A percentile compares a stretch with the other conserved stretches of the same genome.
Evolutionary conservation across 169 alveolate species (phyloP).

Genomic region (Theileria annulata): DNA sequence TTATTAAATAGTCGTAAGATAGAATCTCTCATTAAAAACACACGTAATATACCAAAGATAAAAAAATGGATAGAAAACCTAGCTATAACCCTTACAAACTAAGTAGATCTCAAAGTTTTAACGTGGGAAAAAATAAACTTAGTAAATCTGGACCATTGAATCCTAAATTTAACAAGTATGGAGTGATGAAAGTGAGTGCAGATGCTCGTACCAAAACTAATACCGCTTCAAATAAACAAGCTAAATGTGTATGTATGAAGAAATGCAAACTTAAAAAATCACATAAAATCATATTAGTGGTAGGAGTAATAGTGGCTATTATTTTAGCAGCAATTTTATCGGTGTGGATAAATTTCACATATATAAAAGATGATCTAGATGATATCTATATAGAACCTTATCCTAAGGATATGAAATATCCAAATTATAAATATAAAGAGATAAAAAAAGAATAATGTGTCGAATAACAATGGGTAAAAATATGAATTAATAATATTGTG

Average conservation of each 20-base stretch:
- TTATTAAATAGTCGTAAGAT: no score
- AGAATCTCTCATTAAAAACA: neutral
- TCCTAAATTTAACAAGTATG: neutral
- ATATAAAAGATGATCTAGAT: neutral
- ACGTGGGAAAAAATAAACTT: neutral
- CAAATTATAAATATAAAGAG: conserved; percentile 1
- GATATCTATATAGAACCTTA: neutral
- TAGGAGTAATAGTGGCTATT: neutral
- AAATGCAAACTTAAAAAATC: neutral
- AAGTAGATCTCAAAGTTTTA: neutral
- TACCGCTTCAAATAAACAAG: neutral
- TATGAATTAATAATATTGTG: neutral
- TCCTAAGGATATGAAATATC: conserved; percentile 28
- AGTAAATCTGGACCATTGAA: conserved; percentile 1
- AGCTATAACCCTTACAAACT: conserved; percentile 7
- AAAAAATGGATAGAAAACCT: neutral
- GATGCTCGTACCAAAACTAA: neutral
- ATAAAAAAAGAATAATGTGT: neutral
- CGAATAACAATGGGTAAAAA: neutral
- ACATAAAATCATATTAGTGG: neutral
- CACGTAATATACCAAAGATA: neutral
- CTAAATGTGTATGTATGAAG: neutral
- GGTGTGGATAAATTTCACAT: neutral
- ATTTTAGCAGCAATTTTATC: neutral
- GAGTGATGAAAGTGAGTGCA: neutral